Evolutionary conservation across 768 basidiomycete genomes (phyloP), one percentile per base, ranked within the genome.

Genomic region (Leccinum barrowsii): DNA sequence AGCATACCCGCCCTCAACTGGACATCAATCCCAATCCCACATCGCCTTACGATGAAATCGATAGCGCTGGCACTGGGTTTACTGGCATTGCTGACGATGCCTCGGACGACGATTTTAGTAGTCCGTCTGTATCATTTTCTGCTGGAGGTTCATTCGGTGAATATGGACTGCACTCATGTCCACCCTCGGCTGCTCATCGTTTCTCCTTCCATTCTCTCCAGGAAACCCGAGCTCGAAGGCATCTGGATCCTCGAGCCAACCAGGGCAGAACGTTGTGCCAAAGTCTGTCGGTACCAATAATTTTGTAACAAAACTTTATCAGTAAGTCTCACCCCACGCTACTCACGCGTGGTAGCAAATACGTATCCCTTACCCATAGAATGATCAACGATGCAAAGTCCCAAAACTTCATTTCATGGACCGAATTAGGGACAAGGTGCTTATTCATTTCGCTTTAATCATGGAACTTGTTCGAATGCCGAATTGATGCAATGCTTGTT

Each of bases 341-440:
- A 4, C 22, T 13, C 21, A 3, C 15, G 19, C 35, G 17, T 40
- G 21, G 28, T 51, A 21, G 61, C 24, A 40, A 19, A 40, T 19
- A 42, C 28, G 2, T 6, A 22, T 47, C 28, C 0, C 0, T 47
- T 49, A 58, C 59, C 53, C 49, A 54, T 65, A 92, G 90, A 69
- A 93, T 94, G 90, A 92, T 94, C 74, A 90, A 81, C 66, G 91
- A 93, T 70, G 72, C 88, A 7, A 89, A 90, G 69, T 87, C 87
- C 1, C 80, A 87, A 5, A 84, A 85, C 64, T 91, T 90, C 69
- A 92, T 93, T 65, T 75, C 83, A 1, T 94, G 90, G 90, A 91
- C 90, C 2, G 87, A 90, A 30, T 80, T 85, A 12, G 90, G 91
- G 24, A 85, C 90, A 51, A 89, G 81, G 81, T 79, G 59, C 19